Evolutionary conservation across 257 asterid genomes (phyloP).

Genomic region (Salvia hispanica): DNA sequence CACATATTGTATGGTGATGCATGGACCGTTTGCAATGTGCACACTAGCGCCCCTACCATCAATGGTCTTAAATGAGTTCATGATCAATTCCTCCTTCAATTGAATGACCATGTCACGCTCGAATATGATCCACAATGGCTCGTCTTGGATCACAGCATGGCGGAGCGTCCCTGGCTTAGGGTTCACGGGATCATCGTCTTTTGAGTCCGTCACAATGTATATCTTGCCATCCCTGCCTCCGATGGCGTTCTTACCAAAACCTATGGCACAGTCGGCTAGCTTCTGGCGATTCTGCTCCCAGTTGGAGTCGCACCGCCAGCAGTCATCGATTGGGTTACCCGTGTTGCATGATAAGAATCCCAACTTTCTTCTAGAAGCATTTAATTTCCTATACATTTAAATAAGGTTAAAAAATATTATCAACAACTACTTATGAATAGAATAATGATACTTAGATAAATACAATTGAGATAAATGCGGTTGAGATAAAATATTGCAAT

Average conservation of each 20-base stretch:
- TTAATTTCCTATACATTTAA: too few species aligned
- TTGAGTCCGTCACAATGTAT: conserved; percentile 53
- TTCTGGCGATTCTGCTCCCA: conserved; percentile 58
- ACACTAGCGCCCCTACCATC: conserved; percentile 71
- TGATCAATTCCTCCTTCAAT: conserved; percentile 57
- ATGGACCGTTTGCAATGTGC: conserved; percentile 66
- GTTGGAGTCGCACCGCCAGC: conserved; percentile 60
- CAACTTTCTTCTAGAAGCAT: conserved; percentile 52
- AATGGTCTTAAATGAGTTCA: conserved; percentile 71
- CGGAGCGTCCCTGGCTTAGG: conserved; percentile 68
- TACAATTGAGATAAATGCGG: too few species aligned
- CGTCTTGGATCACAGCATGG: conserved; percentile 51
- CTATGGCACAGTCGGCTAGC: conserved; percentile 62
- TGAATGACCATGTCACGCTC: conserved; percentile 62
- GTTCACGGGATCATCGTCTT: conserved; percentile 49
- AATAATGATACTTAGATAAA: too few species aligned
- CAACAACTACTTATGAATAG: too few species aligned
- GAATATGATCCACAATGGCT: conserved; percentile 64
- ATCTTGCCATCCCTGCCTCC: conserved; percentile 64
- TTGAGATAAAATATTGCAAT: too few species aligned
- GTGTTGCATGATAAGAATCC: conserved; percentile 60
- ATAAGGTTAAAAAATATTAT: too few species aligned
- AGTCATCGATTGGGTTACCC: conserved; percentile 64
- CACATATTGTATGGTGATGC: conserved; percentile 63
- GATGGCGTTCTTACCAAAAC: conserved; percentile 63